Evolutionary conservation across 148 eudicot genomes (phyloP), one percentile per base, ranked within the genome.

Genomic region (Arctostaphylos glauca): DNA sequence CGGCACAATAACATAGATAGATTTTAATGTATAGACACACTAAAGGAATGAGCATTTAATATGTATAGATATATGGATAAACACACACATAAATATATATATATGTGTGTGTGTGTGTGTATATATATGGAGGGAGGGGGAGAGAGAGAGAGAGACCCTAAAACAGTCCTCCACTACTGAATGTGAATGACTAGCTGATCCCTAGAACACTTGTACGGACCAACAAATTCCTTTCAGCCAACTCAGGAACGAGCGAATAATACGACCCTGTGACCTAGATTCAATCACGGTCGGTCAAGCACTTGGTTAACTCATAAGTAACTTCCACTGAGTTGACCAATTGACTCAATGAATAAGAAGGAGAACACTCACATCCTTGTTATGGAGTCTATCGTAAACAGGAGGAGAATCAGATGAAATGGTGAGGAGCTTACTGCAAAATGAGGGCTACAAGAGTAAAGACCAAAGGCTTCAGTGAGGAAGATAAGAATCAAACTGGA

Each of bases 361-460:
- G 38, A 31, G 1, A 31, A 31, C 38, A 31, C 38, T 31, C 1
- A 31, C 38, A 31, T 31, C 38, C 38, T 31, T 31, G 38, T 0
- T 31, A 31, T 31, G 38, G 38, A 31, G 38, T 31, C 38, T 31
- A 31, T 31, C 38, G 38, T 31, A 31, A 31, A 31, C 38, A 59
- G 70, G 21, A 62, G 72, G 21, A 48, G 47, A 79, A 79, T 76
- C 72, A 79, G 54, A 79, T 23, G 13, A 59, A 10, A 25, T 4
- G 48, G 66, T 31, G 49, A 77, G 14, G 53, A 59, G 71, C 81
- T 49, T 31, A 2, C 6, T 74, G 78, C 56, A 21, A 15, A 38
- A 38, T 19, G 9, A 74, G 41, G 52, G 67, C 67, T 7, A 72
- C 9, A 8, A 23, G 23, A 43, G 18, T 58, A 41, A 43, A 19